These are phyloP conservation scores for Selaginella tamariscina DNA, from an alignment of 75 land plant genomes.

Conservation along the genomic window DNA sequence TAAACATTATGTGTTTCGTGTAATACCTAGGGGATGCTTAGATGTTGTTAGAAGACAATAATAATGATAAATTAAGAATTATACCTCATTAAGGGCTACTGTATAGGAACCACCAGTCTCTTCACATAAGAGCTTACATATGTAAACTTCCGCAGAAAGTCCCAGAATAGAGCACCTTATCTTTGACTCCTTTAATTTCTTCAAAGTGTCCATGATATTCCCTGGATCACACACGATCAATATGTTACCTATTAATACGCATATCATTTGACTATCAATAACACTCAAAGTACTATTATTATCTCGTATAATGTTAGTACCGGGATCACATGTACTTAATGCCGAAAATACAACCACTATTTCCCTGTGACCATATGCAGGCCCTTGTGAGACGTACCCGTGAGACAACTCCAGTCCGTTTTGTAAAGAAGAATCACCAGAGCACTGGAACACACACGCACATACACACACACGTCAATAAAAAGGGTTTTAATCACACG, in stretches of 20 bases:
- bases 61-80: no score
- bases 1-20: neutral
- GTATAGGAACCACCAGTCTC: constrained; percentile 82
- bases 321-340: constrained; percentile 53
- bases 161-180: constrained; percentile 93
- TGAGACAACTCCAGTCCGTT: constrained; percentile 82
- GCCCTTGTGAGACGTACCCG: constrained; percentile 56
- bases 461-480: no score
- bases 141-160: constrained; percentile 85
- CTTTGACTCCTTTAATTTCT: constrained; percentile 75
- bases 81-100: constrained; percentile 86
- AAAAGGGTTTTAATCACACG: no score
- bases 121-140: constrained; percentile 89
- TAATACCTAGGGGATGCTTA: neutral
- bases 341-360: constrained; percentile 75
- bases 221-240: constrained; percentile 50
- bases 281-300: no score
- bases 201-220: constrained; percentile 76
- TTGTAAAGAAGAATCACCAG: constrained; percentile 87
- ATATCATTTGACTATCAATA: constrained; percentile 93
- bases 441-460: no score
- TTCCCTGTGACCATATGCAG: constrained; percentile 92
- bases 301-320: no score
- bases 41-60: neutral
- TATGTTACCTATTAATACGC: constrained; percentile 65